A percentile compares a stretch with the other conserved stretches of the same genome.
Evolutionary conservation across 2,329 filamentous ascomycete genomes (phyloP).

Genomic region (Arachnopeziza araneosa): DNA sequence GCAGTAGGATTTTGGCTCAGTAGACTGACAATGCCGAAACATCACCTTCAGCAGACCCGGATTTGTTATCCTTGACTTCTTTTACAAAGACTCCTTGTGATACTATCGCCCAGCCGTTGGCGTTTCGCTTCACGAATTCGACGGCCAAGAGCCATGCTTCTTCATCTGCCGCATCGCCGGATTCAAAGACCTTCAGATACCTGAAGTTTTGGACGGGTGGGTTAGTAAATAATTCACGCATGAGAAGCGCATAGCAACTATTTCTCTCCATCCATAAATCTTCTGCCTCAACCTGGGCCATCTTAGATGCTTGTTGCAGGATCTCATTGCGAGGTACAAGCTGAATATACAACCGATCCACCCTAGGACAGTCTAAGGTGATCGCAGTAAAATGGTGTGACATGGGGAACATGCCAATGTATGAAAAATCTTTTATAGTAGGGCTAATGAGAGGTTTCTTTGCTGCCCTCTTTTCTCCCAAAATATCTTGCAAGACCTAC

Average conservation of each 20-base stretch:
- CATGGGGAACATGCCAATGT: conserved; percentile 64
- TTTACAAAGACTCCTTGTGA: conserved; percentile 42
- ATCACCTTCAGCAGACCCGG: conserved; percentile 7
- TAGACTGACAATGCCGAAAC: conserved; percentile 25
- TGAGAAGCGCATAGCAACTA: conserved; percentile 25
- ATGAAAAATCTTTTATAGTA: conserved; percentile 46
- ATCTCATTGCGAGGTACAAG: conserved; percentile 36
- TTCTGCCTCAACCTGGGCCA: conserved; percentile 24
- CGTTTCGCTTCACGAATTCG: conserved; percentile 35
- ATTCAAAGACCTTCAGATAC: conserved; percentile 44
- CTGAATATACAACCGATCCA: conserved; percentile 52
- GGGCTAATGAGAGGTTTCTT: conserved; percentile 34
- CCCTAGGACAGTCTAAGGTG: conserved; percentile 41
- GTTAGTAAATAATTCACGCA: conserved; percentile 26
- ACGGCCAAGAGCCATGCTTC: conserved; percentile 43
- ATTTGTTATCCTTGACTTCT: conserved; percentile 9
- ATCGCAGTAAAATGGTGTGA: conserved; percentile 52
- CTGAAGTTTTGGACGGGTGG: conserved; percentile 35
- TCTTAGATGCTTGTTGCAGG: conserved; percentile 30
- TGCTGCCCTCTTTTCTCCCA: conserved; percentile 36
- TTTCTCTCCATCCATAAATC: conserved; percentile 30
- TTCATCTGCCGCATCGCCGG: conserved; percentile 41
- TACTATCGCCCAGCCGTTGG: conserved; percentile 39
- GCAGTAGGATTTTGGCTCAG: conserved; percentile 2
- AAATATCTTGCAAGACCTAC: conserved; percentile 50